Percentiles rank a stretch among this genome's conserved stretches.
Conservation (phyloP, 2,329 filamentous ascomycete species). For the Alternaria atra region DNA sequence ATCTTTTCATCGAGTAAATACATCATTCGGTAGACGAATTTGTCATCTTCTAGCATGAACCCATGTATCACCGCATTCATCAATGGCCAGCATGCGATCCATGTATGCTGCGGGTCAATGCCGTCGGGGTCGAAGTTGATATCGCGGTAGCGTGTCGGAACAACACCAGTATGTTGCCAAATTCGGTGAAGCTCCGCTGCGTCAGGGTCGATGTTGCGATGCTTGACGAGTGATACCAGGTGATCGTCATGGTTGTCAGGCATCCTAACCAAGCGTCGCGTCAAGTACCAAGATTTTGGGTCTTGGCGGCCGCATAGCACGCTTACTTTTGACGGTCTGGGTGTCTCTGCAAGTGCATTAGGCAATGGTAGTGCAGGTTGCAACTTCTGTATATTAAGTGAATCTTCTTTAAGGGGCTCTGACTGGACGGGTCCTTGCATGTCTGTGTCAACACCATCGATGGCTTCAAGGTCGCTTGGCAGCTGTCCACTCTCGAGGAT, state of each 20-base stretch:
- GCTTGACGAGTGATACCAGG: neutral
- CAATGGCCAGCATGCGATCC: conserved; percentile 22
- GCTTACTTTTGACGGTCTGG: neutral
- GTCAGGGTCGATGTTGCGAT: neutral
- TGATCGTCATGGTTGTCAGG: neutral
- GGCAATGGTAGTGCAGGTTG: neutral
- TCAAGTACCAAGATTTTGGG: conserved; percentile 3
- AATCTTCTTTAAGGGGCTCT: neutral
- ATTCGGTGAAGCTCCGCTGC: conserved; percentile 6
- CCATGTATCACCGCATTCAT: conserved; percentile 29
- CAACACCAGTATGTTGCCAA: conserved; percentile 10
- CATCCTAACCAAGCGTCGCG: neutral
- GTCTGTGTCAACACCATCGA: neutral
- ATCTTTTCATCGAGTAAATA: conserved; percentile 21
- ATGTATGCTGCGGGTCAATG: conserved; percentile 9
- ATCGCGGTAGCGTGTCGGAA: neutral
- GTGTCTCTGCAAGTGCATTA: neutral
- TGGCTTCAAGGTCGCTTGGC: neutral
- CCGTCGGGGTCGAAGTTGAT: neutral
- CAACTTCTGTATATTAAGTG: neutral
- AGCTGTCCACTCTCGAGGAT: neutral
- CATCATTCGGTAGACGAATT: conserved; percentile 25
- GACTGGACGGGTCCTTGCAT: neutral
- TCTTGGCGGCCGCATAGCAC: neutral
- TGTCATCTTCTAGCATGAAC: conserved; percentile 11